Evolutionary conservation across 805 yeast species (phyloP), one percentile per base, ranked within the genome.

Genomic region (Kodamaea lidongshanica): DNA sequence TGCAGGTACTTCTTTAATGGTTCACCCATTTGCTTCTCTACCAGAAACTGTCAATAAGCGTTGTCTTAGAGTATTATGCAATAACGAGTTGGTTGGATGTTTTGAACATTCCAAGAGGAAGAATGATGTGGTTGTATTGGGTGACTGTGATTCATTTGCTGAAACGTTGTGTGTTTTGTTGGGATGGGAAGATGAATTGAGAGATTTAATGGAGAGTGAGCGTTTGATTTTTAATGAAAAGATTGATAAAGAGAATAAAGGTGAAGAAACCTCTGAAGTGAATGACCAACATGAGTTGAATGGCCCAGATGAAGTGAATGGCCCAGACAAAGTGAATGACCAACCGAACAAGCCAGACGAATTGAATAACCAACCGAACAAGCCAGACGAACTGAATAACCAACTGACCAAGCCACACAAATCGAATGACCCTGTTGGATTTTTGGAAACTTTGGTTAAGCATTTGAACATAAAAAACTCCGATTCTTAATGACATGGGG

Each of bases 1-100:
- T 1, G 96, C 95, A 0, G 98, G 98, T 1, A 86, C 96, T 0
- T 84, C 95, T 0, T 67, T 89, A 22, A 75, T 88, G 1, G 97
- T 89, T 1, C 76, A 75, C 40, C 98, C 98, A 3, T 89, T 89
- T 67, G 95, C 96, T 1, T 65, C 76, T 7, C 59, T 89, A 29
- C 95, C 96, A 0, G 55, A 71, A 2, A 87, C 82, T 44, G 72
- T 79, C 0, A 63, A 65, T 4, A 46, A 54, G 1, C 30, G 32
- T 4, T 55, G 73, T 12, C 50, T 64, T 4, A 64, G 98, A 37
- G 76, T 79, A 0, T 65, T 89, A 34, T 67, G 86, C 19, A 89
- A 89, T 50, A 67, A 70, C 32, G 95, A 84, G 36, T 45, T 56
- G 0, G 96, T 84, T 9, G 97, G 97, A 3, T 80, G 75, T 41